Evolutionary conservation across 2,329 filamentous ascomycete genomes (phyloP), one percentile per base, ranked within the genome.

Genomic region (Apiospora malaysiana): DNA sequence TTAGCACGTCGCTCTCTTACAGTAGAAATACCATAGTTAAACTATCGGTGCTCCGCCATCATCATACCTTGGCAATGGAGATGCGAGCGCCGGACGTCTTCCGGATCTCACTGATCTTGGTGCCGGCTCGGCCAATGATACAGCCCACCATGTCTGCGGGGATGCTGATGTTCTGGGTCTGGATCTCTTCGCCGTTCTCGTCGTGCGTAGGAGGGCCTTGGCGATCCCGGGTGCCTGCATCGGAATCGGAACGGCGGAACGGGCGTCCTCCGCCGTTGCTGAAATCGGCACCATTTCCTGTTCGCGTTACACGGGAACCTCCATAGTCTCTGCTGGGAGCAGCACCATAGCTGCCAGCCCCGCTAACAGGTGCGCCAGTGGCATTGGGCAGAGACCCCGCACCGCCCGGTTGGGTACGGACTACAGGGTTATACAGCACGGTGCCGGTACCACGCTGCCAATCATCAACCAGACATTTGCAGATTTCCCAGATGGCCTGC

Each of bases 61-160:
- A 63, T 63, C 83, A 79, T 80, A 88, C 91, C 87, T 98, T 98
- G 77, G 95, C 95, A 82, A 98, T 98, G 65, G 95, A 98, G 84
- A 99, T 99, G 78, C 95, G 93, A 73, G 96, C 96, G 72, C 95
- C 95, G 70, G 96, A 99, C 73, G 92, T 95, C 87, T 97, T 97
- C 82, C 96, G 93, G 78, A 99, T 99, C 85, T 99, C 96, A 82
- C 94, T 98, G 80, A 99, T 99, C 89, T 99, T 99, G 86, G 90
- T 95, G 75, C 96, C 96, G 70, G 89, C 94, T 75, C 95, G 93
- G 75, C 96, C 96, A 81, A 99, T 99, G 85, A 99, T 99, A 85
- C 96, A 99, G 76, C 96, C 96, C 82, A 99, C 96, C 96, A 99
- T 99, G 85, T 99, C 96, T 66, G 96, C 95, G 37, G 96, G 96